These are phyloP conservation scores for Solanum medicagineum DNA, from an alignment of 257 asterid species.

Conservation along the genomic window DNA sequence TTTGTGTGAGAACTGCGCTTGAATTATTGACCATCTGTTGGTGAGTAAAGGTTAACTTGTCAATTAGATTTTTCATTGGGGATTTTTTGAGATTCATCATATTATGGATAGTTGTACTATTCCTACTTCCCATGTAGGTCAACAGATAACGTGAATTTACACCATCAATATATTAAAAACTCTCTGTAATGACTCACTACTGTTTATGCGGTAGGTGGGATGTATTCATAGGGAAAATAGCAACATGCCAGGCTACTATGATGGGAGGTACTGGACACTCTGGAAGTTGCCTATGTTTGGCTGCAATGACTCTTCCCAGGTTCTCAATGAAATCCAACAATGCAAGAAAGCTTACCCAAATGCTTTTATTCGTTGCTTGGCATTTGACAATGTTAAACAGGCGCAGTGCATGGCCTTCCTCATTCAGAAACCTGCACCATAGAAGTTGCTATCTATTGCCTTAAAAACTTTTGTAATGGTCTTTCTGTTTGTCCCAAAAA, in stretches of 20 bases:
- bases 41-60: not conserved
- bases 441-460: not conserved
- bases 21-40: not conserved
- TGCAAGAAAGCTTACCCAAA: constrained; percentile 39
- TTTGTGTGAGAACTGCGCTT: not conserved
- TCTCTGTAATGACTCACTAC: not conserved
- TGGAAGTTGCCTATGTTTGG: constrained; percentile 62
- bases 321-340: constrained; percentile 29
- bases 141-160: not conserved
- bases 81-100: not conserved
- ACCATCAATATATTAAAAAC: not conserved
- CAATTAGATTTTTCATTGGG: not conserved
- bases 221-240: constrained; percentile 33
- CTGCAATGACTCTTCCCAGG: constrained; percentile 27
- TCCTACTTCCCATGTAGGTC: not conserved
- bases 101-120: not conserved
- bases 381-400: constrained; percentile 33
- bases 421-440: constrained; percentile 24
- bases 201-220: constrained; percentile 16
- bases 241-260: constrained; percentile 41
- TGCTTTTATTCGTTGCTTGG: constrained; percentile 43
- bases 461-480: not conserved
- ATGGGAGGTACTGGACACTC: constrained; percentile 49
- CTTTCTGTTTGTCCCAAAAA: not conserved
- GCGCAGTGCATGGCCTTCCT: constrained; percentile 45